Conservation (phyloP, 495 filamentous ascomycete species). For the Aspergillus cavernicola region DNA sequence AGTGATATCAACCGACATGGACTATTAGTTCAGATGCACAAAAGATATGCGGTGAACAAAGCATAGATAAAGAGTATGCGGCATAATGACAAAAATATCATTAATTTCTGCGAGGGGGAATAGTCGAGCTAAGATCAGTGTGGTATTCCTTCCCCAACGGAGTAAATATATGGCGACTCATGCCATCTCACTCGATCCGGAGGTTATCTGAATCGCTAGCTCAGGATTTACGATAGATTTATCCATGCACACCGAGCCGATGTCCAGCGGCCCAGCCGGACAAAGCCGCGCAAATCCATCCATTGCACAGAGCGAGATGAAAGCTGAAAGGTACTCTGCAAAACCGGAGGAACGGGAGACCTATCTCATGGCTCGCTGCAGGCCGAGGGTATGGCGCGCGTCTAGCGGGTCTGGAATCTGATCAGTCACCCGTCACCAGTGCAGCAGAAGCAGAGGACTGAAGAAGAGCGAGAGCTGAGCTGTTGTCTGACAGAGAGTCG, state of each 20-base stretch:
- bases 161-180: constrained; percentile 18
- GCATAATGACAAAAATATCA: constrained; percentile 1
- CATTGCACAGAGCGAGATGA: not conserved
- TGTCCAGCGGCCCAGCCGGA: too few species aligned
- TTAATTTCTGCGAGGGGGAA: not conserved
- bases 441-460: not conserved
- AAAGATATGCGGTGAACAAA: constrained; percentile 14
- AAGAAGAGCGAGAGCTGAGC: not conserved
- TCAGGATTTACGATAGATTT: not conserved
- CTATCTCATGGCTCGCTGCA: not conserved
- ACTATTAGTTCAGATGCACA: constrained; percentile 1
- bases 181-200: not conserved
- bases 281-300: not conserved
- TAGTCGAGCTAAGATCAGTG: constrained; percentile 12
- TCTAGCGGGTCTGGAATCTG: not conserved
- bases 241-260: not conserved
- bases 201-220: not conserved
- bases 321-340: not conserved
- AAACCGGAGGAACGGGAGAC: not conserved
- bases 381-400: not conserved
- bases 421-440: not conserved
- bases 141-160: constrained; percentile 4
- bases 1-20: not conserved
- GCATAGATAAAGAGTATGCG: not conserved
- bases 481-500: too few species aligned